A percentile compares a stretch with the other conserved stretches of the same genome.
Conservation (phyloP, 257 asterid genomes). For the Capsicum baccatum region DNA sequence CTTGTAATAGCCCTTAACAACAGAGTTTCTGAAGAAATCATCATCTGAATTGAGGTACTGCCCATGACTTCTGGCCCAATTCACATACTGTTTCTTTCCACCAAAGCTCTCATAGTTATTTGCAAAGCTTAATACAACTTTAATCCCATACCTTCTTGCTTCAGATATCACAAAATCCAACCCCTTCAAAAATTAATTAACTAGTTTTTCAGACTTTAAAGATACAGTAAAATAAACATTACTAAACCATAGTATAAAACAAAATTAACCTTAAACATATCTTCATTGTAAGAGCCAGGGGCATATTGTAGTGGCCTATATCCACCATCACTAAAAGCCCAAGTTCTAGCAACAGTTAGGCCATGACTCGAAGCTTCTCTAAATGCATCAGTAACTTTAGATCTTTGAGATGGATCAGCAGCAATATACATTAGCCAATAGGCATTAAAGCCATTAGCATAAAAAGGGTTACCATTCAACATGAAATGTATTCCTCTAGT, state of each 20-base stretch:
- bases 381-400: conserved; percentile 72
- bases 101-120: conserved; percentile 89
- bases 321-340: conserved; percentile 97
- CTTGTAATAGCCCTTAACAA: conserved; percentile 72
- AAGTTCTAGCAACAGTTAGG: conserved; percentile 84
- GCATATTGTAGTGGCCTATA: conserved; percentile 65
- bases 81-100: conserved; percentile 87
- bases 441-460: conserved; percentile 94
- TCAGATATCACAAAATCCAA: conserved; percentile 90
- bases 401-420: conserved; percentile 74
- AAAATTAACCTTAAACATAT: conserved; percentile 61
- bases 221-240: too few relatives aligned
- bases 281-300: conserved; percentile 79
- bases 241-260: too few relatives aligned
- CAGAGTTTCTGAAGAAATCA: conserved; percentile 74
- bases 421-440: conserved; percentile 91
- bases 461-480: conserved; percentile 67
- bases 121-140: conserved; percentile 70
- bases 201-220: too few relatives aligned
- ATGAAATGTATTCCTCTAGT: conserved; percentile 72
- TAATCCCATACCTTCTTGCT: conserved; percentile 77
- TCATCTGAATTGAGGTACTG: conserved; percentile 74
- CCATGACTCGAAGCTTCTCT: conserved; percentile 75
- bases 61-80: conserved; percentile 80
- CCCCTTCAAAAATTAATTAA: conserved; percentile 53